A percentile compares a stretch with the other conserved stretches of the same genome.
Evolutionary conservation across 2,329 filamentous ascomycete species (phyloP).

Genomic region (Neurospora sp.): DNA sequence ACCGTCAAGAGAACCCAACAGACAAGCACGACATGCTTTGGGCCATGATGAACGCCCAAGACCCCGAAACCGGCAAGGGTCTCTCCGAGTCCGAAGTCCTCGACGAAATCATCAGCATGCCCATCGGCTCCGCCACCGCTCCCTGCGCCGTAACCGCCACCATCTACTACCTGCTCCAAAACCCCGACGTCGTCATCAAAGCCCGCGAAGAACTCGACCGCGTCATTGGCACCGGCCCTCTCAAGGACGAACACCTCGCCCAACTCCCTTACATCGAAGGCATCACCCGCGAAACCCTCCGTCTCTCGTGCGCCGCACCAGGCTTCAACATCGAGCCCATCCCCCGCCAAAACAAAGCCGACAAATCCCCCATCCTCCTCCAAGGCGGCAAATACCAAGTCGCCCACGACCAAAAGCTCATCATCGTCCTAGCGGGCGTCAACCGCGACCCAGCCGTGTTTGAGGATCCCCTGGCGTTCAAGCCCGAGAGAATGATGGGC

Average conservation of each 20-base stretch:
- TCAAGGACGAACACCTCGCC: conserved; percentile 37
- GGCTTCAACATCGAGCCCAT: conserved; percentile 43
- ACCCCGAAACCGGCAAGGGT: conserved; percentile 49
- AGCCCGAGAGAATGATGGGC: conserved; percentile 39
- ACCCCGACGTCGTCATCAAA: conserved; percentile 34
- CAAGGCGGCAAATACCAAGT: conserved; percentile 39
- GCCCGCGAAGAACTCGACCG: conserved; percentile 45
- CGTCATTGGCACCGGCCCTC: conserved; percentile 34
- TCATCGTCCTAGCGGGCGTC: conserved; percentile 38
- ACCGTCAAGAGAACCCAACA: conserved; percentile 41
- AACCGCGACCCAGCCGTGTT: conserved; percentile 40
- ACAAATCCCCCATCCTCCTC: conserved; percentile 35
- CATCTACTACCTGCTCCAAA: conserved; percentile 42
- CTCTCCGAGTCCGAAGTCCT: conserved; percentile 51
- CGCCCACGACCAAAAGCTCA: conserved; percentile 37
- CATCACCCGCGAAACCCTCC: conserved; percentile 43
- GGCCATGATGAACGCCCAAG: conserved; percentile 46
- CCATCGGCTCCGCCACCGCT: conserved; percentile 45
- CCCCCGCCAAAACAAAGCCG: conserved; percentile 25
- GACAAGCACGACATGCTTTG: conserved; percentile 52
- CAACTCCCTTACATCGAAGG: conserved; percentile 44
- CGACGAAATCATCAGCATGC: conserved; percentile 60
- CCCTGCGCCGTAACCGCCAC: conserved; percentile 34
- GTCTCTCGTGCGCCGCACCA: conserved; percentile 43
- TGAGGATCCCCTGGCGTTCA: conserved; percentile 34